These are phyloP conservation scores for Kokia cookei DNA, from an alignment of 441 rosid genomes.

Conservation along the genomic window DNA sequence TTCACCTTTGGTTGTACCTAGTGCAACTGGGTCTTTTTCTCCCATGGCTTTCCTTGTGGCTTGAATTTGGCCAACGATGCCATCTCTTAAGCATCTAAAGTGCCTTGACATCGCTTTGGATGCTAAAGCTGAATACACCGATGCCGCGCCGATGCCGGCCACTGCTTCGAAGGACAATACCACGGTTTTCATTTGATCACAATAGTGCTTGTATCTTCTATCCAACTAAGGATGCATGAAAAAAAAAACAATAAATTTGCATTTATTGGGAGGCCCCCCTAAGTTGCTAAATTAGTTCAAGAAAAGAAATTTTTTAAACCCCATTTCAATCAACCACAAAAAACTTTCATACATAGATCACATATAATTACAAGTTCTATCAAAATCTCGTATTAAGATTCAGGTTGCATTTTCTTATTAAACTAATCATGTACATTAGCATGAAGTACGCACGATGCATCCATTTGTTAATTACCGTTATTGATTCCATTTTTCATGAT, in stretches of 20 bases:
- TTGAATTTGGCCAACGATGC: conserved; percentile 66
- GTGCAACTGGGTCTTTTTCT: conserved; percentile 70
- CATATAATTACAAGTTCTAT: too few relatives aligned
- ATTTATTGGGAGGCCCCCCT: conserved; percentile 53
- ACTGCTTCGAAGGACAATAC: conserved; percentile 72
- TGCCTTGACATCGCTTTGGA: conserved; percentile 98
- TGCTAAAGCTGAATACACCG: conserved; percentile 79
- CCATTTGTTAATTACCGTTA: too few relatives aligned
- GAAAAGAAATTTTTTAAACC: conserved; percentile 13
- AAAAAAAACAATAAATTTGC: conserved; percentile 13
- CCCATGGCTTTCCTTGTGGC: conserved; percentile 83
- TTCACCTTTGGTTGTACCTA: conserved; percentile 71
- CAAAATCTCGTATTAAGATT: too few relatives aligned
- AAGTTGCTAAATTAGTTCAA: conserved; percentile 60
- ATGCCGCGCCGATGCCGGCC: conserved; percentile 77
- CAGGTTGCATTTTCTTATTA: too few relatives aligned
- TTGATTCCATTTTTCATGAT: too few relatives aligned
- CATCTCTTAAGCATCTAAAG: conserved; percentile 84
- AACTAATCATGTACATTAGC: too few relatives aligned
- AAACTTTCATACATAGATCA: too few relatives aligned
- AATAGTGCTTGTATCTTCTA: conserved; percentile 79
- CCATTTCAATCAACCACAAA: neutral
- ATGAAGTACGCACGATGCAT: accelerated
- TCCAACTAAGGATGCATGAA: conserved; percentile 45
- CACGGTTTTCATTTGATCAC: conserved; percentile 90